phyloP scores from a whole-genome alignment of 345 rosid genomes.

The Hibiscus mutabilis region DNA sequence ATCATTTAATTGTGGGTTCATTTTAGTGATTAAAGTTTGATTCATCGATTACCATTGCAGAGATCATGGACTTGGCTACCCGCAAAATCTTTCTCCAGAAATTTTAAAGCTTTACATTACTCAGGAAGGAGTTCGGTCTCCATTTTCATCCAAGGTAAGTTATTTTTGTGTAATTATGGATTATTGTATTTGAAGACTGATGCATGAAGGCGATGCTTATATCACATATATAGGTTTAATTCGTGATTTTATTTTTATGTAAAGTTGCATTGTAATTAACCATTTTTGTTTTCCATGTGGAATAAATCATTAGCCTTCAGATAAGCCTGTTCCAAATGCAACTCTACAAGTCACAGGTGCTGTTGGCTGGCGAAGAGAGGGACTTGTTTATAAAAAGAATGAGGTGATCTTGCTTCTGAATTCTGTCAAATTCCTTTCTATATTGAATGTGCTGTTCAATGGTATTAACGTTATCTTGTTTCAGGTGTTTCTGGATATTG shows the following conservation, averaged over 20 bases:
- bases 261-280: conserved; percentile 4
- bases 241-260: conserved; percentile 5
- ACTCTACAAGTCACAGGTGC: conserved; percentile 1
- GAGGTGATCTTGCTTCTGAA: conserved; percentile 5
- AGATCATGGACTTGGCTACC: conserved; percentile 96
- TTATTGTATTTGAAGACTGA: background rate
- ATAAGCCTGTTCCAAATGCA: conserved; percentile 5
- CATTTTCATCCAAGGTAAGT: background rate
- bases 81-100: conserved; percentile 97
- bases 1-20: background rate
- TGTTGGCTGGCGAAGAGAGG: conserved; percentile 7
- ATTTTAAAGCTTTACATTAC: conserved; percentile 90
- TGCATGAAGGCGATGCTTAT: background rate
- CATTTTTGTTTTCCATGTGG: background rate
- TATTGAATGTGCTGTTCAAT: conserved; percentile 1
- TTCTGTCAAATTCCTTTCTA: background rate
- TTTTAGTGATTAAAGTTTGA: background rate
- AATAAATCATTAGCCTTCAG: background rate
- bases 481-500: conserved; percentile 96
- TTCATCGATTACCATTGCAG: conserved; percentile 33
- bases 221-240: background rate
- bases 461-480: conserved; percentile 15
- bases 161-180: background rate
- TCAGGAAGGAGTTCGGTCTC: conserved; percentile 3
- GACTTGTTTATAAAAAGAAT: conserved; percentile 15